Percentiles rank a stretch among this genome's conserved stretches.
Evolutionary conservation across 805 yeast genomes (phyloP).

Genomic region (Ogataea ramenticola): DNA sequence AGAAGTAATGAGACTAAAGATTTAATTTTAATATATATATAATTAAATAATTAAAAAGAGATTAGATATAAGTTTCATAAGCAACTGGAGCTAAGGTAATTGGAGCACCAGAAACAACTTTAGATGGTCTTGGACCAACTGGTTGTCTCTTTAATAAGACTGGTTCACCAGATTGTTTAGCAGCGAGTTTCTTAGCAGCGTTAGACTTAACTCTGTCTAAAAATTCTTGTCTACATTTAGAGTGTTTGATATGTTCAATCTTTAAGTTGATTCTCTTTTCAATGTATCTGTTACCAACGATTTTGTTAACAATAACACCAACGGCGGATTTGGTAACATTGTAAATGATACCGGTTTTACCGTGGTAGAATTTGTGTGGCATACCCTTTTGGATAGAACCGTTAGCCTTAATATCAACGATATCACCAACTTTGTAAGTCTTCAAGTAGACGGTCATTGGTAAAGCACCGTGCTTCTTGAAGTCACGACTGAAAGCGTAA

Average conservation of each 20-base stretch:
- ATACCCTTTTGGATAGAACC: constrained; percentile 99
- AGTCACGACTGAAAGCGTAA: constrained; percentile 99
- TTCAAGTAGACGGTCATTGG: constrained; percentile 95
- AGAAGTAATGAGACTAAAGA: constrained; percentile 1
- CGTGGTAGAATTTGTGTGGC: constrained; percentile 99
- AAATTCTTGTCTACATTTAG: constrained; percentile 99
- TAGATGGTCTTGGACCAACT: constrained; percentile 93
- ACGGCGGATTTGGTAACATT: constrained; percentile 98
- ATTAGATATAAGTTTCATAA: constrained; percentile 98
- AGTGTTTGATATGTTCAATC: constrained; percentile 98
- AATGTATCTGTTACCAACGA: constrained; percentile 97
- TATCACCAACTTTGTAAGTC: constrained; percentile 98
- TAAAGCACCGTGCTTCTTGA: constrained; percentile 93
- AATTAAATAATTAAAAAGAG: constrained; percentile 7
- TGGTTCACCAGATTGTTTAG: constrained; percentile 88
- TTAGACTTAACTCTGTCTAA: constrained; percentile 96
- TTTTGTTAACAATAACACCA: constrained; percentile 97
- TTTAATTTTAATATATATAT: neutral
- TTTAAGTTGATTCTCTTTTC: constrained; percentile 99
- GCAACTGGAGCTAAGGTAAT: constrained; percentile 98
- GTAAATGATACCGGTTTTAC: constrained; percentile 99
- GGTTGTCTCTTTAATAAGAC: constrained; percentile 97
- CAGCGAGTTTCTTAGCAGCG: constrained; percentile 90
- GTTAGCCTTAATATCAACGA: constrained; percentile 98
- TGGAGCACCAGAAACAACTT: constrained; percentile 80